These are phyloP conservation scores for Cicer judaicum DNA, from an alignment of 306 rosid genomes.

Conservation along the genomic window DNA sequence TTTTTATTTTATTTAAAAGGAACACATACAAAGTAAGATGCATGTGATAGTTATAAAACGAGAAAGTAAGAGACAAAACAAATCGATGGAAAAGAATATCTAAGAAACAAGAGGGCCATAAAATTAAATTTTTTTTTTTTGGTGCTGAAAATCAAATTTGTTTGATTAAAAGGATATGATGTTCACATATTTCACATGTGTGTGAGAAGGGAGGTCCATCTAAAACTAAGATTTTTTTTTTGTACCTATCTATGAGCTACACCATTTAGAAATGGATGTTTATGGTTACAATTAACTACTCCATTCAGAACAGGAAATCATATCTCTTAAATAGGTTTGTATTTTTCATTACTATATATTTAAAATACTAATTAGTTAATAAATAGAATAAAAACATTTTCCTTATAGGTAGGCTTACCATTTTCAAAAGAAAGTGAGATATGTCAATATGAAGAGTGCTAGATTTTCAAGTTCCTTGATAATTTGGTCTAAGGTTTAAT, in stretches of 20 bases:
- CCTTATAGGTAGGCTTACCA: background rate
- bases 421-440: too few relatives aligned
- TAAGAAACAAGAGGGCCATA: background rate
- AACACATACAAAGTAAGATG: background rate
- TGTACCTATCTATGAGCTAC: background rate
- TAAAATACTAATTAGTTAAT: background rate
- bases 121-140: too few relatives aligned
- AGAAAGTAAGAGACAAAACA: background rate
- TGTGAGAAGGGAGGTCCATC: too few relatives aligned
- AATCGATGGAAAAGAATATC: background rate
- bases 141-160: too few relatives aligned
- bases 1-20: background rate
- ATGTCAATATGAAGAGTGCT: background rate
- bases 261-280: background rate
- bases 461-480: too few relatives aligned
- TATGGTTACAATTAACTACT: too few relatives aligned
- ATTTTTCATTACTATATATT: background rate
- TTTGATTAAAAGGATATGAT: too few relatives aligned
- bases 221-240: too few relatives aligned
- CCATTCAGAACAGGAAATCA: background rate
- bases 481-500: too few relatives aligned
- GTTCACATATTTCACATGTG: too few relatives aligned
- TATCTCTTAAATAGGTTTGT: background rate
- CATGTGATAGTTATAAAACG: background rate
- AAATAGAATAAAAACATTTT: background rate